Evolutionary conservation across 306 rosid genomes (phyloP).

Genomic region (Acacia crassicarpa): DNA sequence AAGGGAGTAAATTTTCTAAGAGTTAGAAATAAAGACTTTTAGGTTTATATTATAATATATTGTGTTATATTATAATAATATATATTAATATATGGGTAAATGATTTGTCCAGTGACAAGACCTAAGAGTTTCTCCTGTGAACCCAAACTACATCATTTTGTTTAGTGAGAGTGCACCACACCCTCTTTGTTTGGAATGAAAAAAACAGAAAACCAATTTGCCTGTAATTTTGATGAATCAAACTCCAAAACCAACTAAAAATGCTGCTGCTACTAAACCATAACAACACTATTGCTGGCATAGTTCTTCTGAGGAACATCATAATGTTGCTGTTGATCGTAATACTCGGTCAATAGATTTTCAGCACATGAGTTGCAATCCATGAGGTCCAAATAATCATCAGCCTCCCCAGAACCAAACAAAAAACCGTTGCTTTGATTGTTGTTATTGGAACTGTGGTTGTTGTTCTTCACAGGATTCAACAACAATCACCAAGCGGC

Average conservation of each 20-base stretch:
- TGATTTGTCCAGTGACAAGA: too few species aligned
- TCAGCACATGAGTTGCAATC: constrained; percentile 63
- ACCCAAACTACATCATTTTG: too few species aligned
- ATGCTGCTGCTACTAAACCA: constrained; percentile 51
- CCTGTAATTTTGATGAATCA: constrained; percentile 50
- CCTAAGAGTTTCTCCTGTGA: too few species aligned
- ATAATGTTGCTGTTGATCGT: constrained; percentile 29
- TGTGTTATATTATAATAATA: too few species aligned
- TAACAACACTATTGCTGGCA: constrained; percentile 76
- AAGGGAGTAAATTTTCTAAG: too few species aligned
- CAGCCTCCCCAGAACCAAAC: constrained; percentile 67
- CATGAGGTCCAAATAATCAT: constrained; percentile 81
- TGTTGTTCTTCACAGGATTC: constrained; percentile 52
- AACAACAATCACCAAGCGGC: constrained; percentile 86
- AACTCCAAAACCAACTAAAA: constrained; percentile 67
- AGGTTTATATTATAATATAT: too few species aligned
- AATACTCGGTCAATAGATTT: constrained; percentile 40
- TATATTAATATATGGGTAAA: too few species aligned
- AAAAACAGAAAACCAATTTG: too few species aligned
- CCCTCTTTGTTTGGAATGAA: too few species aligned
- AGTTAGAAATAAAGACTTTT: too few species aligned
- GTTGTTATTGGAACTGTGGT: constrained; percentile 17
- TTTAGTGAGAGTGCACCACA: too few species aligned
- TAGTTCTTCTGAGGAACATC: constrained; percentile 44
- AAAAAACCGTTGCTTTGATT: constrained; percentile 49